Evolutionary conservation across 169 alveolate genomes (phyloP).

Genomic region (Cryptosporidium meleagridis): DNA sequence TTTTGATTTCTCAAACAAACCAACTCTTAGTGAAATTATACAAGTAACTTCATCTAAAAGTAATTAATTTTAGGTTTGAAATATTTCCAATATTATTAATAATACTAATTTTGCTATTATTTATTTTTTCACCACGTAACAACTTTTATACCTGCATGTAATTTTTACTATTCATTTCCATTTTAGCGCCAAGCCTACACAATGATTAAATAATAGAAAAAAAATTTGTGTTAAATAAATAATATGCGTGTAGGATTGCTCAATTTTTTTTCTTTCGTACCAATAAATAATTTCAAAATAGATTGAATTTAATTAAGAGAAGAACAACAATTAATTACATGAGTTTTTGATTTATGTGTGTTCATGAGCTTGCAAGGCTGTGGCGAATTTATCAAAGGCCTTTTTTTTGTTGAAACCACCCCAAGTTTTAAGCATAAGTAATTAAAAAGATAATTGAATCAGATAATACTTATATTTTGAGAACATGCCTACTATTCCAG

Average conservation of each 20-base stretch:
- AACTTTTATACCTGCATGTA: not conserved
- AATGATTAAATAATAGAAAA: not conserved
- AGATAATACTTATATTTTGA: not conserved
- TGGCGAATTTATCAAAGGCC: not conserved
- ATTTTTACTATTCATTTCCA: conserved; percentile 15
- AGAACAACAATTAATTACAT: not conserved
- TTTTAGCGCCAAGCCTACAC: conserved; percentile 10
- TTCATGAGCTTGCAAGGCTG: not conserved
- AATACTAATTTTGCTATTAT: not conserved
- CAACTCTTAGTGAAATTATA: conserved; percentile 14
- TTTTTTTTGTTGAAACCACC: not conserved
- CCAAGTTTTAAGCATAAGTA: not conserved
- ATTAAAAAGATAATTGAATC: not conserved
- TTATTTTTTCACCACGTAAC: not conserved
- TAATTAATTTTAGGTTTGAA: not conserved
- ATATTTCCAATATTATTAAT: not conserved
- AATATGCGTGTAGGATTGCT: not conserved
- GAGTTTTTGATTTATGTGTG: conserved; percentile 13
- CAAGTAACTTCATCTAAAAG: not conserved
- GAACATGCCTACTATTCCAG: conserved; percentile 62
- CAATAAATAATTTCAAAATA: conserved; percentile 13
- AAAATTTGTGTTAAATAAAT: not conserved
- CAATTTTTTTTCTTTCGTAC: not conserved
- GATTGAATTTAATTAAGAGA: not conserved
- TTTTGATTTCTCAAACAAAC: conserved; percentile 28